Base-by-base conservation (phyloP, 2,329 filamentous ascomycete species). In the Bertia moriformis region DNA sequence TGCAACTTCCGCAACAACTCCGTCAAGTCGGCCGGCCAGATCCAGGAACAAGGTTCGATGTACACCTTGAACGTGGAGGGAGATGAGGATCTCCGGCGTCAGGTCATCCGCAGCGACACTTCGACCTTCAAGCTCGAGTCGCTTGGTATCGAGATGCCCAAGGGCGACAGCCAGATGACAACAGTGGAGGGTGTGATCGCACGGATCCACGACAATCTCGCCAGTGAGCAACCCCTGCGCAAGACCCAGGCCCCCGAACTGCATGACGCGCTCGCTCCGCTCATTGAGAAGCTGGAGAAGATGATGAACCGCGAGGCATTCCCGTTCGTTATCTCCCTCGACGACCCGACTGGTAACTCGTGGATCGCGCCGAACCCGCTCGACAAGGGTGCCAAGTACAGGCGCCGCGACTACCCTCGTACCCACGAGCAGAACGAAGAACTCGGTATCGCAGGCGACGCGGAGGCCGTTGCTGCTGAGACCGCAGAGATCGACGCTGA, bases 301-400 rank as follows among this genome's bases (percentile, higher is more conserved):
- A 77, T 79, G 59, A 45, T 73, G 17, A 59, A 62, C 15, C 66
- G 72, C 18, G 57, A 63, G 32, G 63, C 59, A 24, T 68, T 73
- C 43, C 74, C 75, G 1, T 78, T 80, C 55, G 72, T 69, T 38
- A 60, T 80, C 38, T 67, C 69, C 3, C 56, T 76, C 14, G 71
- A 80, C 46, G 75, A 80, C 47, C 66, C 69, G 0, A 71, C 72
- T 13, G 75, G 75, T 4, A 80, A 80, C 56, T 78, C 73, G 4
- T 79, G 69, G 54, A 76, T 80, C 43, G 72, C 78, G 43, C 73
- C 73, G 20, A 66, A 66, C 12, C 62, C 66, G n/a, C 10, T 10
- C n/a, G 24, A 29, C 24, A 61, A 60, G 19, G 61, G 60, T 35
- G 63, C 65, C 42, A 78, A 77, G 50, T 79, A 76, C 58, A 61